These are phyloP conservation scores for Lachnellula subtilissima DNA, from an alignment of 2,329 filamentous ascomycete species.

Conservation along the genomic window DNA sequence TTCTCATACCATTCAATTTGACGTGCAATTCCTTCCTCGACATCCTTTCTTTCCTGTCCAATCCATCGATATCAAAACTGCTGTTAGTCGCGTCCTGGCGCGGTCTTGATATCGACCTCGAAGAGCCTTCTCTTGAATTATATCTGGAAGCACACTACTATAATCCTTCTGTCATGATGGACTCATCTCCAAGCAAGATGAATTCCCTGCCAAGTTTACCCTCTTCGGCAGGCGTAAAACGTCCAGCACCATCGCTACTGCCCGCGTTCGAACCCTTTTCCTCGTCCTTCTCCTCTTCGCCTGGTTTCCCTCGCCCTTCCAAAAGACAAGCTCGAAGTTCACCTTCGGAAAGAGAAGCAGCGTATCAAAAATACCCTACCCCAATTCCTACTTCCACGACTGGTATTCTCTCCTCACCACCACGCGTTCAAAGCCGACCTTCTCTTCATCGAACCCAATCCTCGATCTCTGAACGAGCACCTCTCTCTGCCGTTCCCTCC, in stretches of 20 bases:
- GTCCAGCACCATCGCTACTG: slow-evolving; percentile 62
- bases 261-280: slow-evolving; percentile 76
- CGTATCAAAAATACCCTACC: slow-evolving; percentile 70
- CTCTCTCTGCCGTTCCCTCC: slow-evolving; percentile 76
- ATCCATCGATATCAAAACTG: slow-evolving; percentile 3
- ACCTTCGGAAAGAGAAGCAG: slow-evolving; percentile 33
- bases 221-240: slow-evolving; percentile 47
- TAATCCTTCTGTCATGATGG: slow-evolving; percentile 29
- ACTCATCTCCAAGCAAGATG: slow-evolving; percentile 32
- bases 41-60: slow-evolving; percentile 1
- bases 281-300: slow-evolving; percentile 50
- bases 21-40: slow-evolving; percentile 7
- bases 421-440: slow-evolving; percentile 48
- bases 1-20: slow-evolving; percentile 4
- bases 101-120: slow-evolving; percentile 17
- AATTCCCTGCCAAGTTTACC: slow-evolving; percentile 26
- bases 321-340: slow-evolving; percentile 60
- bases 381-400: slow-evolving; percentile 92
- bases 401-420: slow-evolving; percentile 82
- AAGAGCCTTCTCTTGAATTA: slow-evolving; percentile 12
- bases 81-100: slow-evolving; percentile 14
- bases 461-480: slow-evolving; percentile 66
- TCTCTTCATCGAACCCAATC: slow-evolving; percentile 57
- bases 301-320: slow-evolving; percentile 60
- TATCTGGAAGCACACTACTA: background rate